These are phyloP conservation scores for Neurospora sp. DNA, from an alignment of 495 filamentous ascomycete species.

Conservation along the genomic window DNA sequence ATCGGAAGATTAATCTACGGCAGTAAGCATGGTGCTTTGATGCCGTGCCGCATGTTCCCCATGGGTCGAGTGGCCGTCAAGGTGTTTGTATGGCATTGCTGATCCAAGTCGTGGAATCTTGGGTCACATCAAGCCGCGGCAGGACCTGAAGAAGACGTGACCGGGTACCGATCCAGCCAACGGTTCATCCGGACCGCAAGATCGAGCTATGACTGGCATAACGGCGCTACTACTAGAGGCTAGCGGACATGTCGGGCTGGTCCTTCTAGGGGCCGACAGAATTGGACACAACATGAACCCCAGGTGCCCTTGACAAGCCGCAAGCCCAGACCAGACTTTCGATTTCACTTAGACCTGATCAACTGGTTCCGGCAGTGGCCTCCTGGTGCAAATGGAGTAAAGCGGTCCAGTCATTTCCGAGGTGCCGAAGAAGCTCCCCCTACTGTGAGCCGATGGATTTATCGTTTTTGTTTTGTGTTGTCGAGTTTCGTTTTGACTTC, in stretches of 20 bases:
- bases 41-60: slow-evolving; percentile 1
- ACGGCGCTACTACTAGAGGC: not conserved
- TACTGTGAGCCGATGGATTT: not conserved
- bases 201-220: not conserved
- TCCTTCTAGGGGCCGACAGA: not conserved
- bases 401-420: not conserved
- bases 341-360: not conserved
- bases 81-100: not conserved
- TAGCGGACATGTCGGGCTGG: not conserved
- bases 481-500: not conserved
- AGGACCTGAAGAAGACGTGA: not conserved
- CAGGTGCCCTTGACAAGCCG: not conserved
- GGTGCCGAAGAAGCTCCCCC: not conserved
- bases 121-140: not conserved
- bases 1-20: slow-evolving; percentile 12
- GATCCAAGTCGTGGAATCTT: not conserved
- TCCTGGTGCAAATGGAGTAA: not conserved
- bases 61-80: slow-evolving; percentile 5
- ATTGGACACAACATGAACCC: not conserved
- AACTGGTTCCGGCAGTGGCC: not conserved
- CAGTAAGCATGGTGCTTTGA: slow-evolving; percentile 2
- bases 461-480: not conserved
- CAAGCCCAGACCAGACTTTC: not conserved
- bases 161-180: not conserved
- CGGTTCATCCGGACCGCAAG: slow-evolving; percentile 14